Percentiles rank a stretch among this genome's conserved stretches.
These are phyloP conservation scores for Coemansia erecta DNA, from an alignment of 192 early-diverging fungal genomes.

Conservation along the genomic window DNA sequence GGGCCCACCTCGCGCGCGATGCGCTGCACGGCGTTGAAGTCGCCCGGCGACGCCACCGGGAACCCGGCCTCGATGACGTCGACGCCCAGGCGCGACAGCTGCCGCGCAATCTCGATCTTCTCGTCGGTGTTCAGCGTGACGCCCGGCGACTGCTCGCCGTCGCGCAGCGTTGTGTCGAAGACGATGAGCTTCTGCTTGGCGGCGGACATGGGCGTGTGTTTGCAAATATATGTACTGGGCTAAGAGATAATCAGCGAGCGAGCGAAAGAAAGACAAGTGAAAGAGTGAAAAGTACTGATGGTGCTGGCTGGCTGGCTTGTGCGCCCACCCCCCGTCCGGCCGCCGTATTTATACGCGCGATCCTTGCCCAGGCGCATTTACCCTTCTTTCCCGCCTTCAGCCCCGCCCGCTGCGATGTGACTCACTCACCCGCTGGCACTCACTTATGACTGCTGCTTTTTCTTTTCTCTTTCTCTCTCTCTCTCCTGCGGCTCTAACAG, in stretches of 20 bases:
- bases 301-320: not conserved
- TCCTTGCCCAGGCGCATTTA: no score
- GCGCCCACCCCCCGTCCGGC: not conserved
- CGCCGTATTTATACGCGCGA: no score
- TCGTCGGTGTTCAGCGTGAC: slow-evolving; percentile 89
- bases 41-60: slow-evolving; percentile 89
- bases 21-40: slow-evolving; percentile 92
- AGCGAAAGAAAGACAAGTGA: slow-evolving; percentile 3
- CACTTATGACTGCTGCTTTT: no score
- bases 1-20: slow-evolving; percentile 92
- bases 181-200: slow-evolving; percentile 80
- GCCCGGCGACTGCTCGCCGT: slow-evolving; percentile 98
- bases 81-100: slow-evolving; percentile 91
- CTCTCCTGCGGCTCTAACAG: no score
- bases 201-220: slow-evolving; percentile 5
- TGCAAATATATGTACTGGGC: not conserved
- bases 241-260: not conserved
- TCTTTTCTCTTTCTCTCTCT: no score
- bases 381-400: no score
- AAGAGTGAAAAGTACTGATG: not conserved
- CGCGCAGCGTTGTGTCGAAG: slow-evolving; percentile 95
- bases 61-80: slow-evolving; percentile 97
- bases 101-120: slow-evolving; percentile 92
- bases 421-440: no score
- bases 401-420: no score